A percentile compares a stretch with the other conserved stretches of the same genome.
Evolutionary conservation across 2,329 filamentous ascomycete genomes (phyloP).

Genomic region (Ophiostoma ulmi): DNA sequence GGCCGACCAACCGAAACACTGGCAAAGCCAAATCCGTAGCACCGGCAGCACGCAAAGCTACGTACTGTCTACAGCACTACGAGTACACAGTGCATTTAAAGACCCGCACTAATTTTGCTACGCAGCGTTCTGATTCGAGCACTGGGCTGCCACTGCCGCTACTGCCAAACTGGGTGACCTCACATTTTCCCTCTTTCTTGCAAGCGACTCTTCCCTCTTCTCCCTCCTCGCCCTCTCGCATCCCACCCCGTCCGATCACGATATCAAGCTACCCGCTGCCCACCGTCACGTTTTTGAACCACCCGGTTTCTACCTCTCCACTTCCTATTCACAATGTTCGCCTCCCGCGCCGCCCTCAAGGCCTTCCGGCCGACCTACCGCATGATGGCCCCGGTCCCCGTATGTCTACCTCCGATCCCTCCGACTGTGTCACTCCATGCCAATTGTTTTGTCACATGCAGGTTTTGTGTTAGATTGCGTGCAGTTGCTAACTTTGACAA

Average conservation of each 20-base stretch:
- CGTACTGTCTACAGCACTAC: not conserved
- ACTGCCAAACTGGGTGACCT: conserved; percentile 24
- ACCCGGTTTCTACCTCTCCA: conserved; percentile 2
- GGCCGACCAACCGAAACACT: conserved; percentile 27
- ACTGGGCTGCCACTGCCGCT: not conserved
- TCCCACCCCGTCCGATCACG: conserved; percentile 26
- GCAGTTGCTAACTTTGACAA: conserved; percentile 27
- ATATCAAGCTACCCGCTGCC: conserved; percentile 1
- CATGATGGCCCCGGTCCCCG: conserved; percentile 67
- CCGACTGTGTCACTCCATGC: conserved; percentile 4
- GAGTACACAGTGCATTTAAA: not conserved
- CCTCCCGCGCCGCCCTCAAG: conserved; percentile 59
- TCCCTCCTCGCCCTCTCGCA: conserved; percentile 11
- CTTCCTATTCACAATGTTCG: conserved; percentile 47
- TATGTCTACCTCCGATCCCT: conserved; percentile 43
- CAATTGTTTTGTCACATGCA: not conserved
- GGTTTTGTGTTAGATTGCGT: not conserved
- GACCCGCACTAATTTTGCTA: conserved; percentile 25
- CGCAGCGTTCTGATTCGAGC: conserved; percentile 21
- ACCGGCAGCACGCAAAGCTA: not conserved
- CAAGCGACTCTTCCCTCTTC: not conserved
- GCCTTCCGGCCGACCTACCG: conserved; percentile 62
- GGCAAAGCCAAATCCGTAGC: conserved; percentile 20
- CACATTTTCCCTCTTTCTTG: conserved; percentile 23
- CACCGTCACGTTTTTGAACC: conserved; percentile 20